A percentile compares a stretch with the other conserved stretches of the same genome.
Conservation (phyloP, 768 basidiomycete genomes). For the Psilocybe sp. region DNA sequence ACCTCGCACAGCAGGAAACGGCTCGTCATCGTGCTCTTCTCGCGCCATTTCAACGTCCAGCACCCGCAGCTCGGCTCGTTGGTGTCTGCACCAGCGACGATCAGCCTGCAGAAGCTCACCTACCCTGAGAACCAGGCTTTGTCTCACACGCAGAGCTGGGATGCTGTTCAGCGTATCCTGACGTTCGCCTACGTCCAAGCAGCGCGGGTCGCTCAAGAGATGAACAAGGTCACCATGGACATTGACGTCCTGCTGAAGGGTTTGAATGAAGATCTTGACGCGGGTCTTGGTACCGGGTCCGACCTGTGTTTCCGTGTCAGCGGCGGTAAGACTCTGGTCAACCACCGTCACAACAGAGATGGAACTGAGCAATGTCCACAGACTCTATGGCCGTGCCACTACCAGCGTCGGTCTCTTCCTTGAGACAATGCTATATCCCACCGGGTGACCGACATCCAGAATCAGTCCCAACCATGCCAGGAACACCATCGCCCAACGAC, state of each 20-base stretch:
- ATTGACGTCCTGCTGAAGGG: constrained; percentile 75
- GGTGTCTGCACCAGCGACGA: not conserved
- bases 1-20: constrained; percentile 41
- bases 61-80: not conserved
- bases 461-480: constrained; percentile 8
- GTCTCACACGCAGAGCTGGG: constrained; percentile 54
- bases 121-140: constrained; percentile 25
- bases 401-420: constrained; percentile 35
- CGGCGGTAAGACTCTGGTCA: constrained; percentile 35
- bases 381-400: constrained; percentile 40
- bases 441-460: constrained; percentile 23
- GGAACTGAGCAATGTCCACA: constrained; percentile 13
- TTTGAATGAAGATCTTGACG: constrained; percentile 42
- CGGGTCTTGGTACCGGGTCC: constrained; percentile 38
- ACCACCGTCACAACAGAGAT: not conserved
- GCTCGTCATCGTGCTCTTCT: constrained; percentile 65
- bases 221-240: constrained; percentile 69
- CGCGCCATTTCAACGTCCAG: constrained; percentile 50
- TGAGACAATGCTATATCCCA: constrained; percentile 36
- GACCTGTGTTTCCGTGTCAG: constrained; percentile 48
- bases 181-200: constrained; percentile 85
- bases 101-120: constrained; percentile 4
- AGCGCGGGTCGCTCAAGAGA: constrained; percentile 67
- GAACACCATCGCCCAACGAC: constrained; percentile 9
- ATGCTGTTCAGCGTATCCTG: constrained; percentile 70